Conservation (phyloP, 495 filamentous ascomycete species). For the Cryomyces antarcticus region DNA sequence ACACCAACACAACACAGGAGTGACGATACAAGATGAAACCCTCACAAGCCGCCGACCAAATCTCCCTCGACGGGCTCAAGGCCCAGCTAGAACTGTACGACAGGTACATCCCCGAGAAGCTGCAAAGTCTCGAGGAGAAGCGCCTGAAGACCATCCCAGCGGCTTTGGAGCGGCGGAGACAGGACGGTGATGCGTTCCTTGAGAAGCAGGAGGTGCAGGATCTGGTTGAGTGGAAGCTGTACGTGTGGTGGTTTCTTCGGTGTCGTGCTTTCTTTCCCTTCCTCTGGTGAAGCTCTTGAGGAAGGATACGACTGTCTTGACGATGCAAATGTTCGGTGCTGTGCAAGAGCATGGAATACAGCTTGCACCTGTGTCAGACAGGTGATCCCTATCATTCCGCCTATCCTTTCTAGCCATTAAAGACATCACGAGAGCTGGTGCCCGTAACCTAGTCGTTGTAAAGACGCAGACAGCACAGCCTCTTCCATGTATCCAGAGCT, state of each 20-base stretch:
- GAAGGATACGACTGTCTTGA: no score
- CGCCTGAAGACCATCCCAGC: slow-evolving; percentile 13
- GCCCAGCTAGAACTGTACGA: slow-evolving; percentile 8
- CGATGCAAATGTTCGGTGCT: no score
- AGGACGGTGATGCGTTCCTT: slow-evolving; percentile 5
- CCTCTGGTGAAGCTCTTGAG: neutral
- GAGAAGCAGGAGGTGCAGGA: slow-evolving; percentile 9
- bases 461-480: no score
- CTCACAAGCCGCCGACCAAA: slow-evolving; percentile 1
- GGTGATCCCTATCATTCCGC: no score
- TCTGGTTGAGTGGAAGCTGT: slow-evolving; percentile 67
- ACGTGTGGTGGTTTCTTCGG: slow-evolving; percentile 14
- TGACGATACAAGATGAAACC: neutral
- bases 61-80: slow-evolving; percentile 9
- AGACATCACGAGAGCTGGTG: no score
- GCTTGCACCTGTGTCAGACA: no score
- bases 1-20: no score
- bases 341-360: no score
- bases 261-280: neutral
- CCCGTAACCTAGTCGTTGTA: no score
- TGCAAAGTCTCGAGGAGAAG: slow-evolving; percentile 10
- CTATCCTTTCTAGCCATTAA: no score
- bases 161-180: slow-evolving; percentile 2
- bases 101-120: slow-evolving; percentile 6
- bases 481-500: neutral